Percentiles rank a stretch among this genome's conserved stretches.
phyloP scores from a whole-genome alignment of 129 eudicot genomes.

The Apium graveolens region DNA sequence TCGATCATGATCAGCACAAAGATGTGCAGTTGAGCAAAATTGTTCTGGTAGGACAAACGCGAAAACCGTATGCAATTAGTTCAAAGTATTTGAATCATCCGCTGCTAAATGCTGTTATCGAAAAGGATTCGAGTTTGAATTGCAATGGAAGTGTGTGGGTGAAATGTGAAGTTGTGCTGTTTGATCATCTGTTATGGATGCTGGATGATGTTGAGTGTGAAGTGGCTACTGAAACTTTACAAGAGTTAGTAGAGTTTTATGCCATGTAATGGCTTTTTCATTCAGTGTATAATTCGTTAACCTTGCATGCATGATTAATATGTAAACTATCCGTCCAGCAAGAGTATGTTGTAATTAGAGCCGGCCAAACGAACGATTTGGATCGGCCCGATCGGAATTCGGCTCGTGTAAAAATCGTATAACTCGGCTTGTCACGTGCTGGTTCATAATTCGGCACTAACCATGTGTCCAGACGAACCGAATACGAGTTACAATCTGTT shows the following conservation, averaged over 20 bases:
- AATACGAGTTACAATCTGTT: no score
- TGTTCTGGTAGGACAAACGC: constrained; percentile 36
- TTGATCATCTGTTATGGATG: constrained; percentile 54
- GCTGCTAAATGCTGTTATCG: constrained; percentile 29
- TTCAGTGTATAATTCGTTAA: neutral
- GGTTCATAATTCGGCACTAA: no score
- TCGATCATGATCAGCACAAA: constrained; percentile 10
- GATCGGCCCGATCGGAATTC: no score
- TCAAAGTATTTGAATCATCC: constrained; percentile 46
- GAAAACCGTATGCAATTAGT: constrained; percentile 34
- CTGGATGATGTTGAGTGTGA: constrained; percentile 29
- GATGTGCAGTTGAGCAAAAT: constrained; percentile 17
- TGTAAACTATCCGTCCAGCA: no score
- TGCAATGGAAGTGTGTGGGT: constrained; percentile 13
- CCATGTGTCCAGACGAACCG: no score
- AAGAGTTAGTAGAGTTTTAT: constrained; percentile 8
- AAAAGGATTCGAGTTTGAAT: constrained; percentile 17
- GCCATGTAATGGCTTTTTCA: neutral
- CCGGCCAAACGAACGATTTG: no score
- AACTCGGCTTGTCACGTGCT: no score
- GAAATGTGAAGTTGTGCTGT: constrained; percentile 47
- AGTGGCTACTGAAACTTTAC: neutral
- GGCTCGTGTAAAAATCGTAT: no score
- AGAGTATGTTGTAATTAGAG: no score
- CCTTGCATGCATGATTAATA: neutral